Conservation (phyloP, 1,284 basidiomycete species). For the Ceraceosorus bombacis region DNA sequence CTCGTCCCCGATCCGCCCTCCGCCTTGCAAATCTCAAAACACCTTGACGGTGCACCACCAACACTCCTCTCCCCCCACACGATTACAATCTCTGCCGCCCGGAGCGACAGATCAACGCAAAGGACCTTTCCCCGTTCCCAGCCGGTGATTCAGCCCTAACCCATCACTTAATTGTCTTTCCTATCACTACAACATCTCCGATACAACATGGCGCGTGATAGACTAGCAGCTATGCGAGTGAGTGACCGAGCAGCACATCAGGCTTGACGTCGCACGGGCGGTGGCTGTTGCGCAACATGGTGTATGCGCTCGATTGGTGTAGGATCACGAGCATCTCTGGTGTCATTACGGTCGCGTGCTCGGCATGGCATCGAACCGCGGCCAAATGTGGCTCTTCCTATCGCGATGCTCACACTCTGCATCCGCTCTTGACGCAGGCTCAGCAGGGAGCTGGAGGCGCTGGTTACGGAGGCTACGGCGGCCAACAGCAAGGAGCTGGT, state of each 20-base stretch:
- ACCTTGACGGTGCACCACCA: no score
- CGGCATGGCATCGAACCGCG: no score
- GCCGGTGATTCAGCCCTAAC: background rate
- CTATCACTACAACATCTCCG: background rate
- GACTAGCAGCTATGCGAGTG: slow-evolving; percentile 34
- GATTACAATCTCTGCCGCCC: no score
- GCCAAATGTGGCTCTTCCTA: no score
- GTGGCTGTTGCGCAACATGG: no score
- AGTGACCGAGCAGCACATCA: slow-evolving; percentile 3
- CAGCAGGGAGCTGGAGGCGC: slow-evolving; percentile 22
- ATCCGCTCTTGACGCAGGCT: slow-evolving; percentile 6
- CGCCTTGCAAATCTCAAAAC: no score
- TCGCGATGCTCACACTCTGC: background rate
- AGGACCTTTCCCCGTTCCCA: no score
- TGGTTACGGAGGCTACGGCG: slow-evolving; percentile 38
- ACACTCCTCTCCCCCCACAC: no score
- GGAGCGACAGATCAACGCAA: no score
- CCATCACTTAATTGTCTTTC: background rate
- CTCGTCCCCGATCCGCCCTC: no score
- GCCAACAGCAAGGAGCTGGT: slow-evolving; percentile 22
- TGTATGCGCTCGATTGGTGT: background rate
- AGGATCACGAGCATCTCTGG: slow-evolving; percentile 1
- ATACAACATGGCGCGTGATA: slow-evolving; percentile 27
- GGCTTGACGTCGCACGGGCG: background rate
- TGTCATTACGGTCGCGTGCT: no score